These are phyloP conservation scores for Amoebophrya sp. DNA, from an alignment of 169 alveolate species.

Conservation along the genomic window DNA sequence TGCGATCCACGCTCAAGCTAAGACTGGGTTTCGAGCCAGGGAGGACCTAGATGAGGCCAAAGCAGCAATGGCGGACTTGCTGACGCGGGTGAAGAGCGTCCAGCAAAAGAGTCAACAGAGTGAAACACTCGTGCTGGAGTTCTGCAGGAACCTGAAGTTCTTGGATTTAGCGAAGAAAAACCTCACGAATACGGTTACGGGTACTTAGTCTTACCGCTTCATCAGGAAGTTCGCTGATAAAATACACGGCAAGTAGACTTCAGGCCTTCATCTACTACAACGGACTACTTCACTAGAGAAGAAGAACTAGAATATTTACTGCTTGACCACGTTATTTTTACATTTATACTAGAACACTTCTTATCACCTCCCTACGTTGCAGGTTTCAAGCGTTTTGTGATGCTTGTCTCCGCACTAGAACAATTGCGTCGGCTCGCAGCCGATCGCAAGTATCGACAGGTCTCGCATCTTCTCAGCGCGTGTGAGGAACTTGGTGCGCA, in stretches of 20 bases:
- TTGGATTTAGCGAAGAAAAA: background rate
- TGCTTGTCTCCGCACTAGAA: conserved; percentile 1
- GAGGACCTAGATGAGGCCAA: background rate
- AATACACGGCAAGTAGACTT: no score
- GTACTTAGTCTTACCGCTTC: no score
- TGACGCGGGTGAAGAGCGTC: background rate
- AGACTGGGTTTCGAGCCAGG: background rate
- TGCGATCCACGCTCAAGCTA: background rate
- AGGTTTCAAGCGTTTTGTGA: background rate
- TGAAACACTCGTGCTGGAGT: background rate
- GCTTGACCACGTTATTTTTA: no score
- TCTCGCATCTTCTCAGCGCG: background rate
- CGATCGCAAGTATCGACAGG: background rate
- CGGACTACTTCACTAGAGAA: no score
- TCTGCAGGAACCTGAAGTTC: background rate
- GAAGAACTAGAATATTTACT: no score
- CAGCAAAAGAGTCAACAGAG: background rate
- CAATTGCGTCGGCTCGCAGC: conserved; percentile 9
- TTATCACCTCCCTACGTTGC: no score
- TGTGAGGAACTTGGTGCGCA: background rate
- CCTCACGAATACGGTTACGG: background rate
- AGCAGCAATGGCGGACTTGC: background rate
- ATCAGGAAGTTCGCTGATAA: no score
- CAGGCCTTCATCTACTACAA: no score
- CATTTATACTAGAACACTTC: no score